Conservation (phyloP, 306 rosid genomes). For the Prunus kanzakura region DNA sequence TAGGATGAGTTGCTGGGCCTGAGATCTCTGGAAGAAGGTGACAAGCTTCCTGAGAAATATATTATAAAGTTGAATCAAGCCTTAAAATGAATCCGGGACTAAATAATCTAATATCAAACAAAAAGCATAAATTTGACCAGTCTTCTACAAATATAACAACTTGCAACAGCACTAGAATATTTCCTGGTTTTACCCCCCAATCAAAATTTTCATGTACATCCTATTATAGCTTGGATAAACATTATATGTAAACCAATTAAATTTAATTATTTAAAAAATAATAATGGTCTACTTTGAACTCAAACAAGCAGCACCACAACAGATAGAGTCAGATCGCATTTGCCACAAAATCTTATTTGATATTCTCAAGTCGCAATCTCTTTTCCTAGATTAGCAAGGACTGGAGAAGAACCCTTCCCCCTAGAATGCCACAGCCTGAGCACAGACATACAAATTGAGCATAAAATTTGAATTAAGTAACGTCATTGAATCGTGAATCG, state of each 20-base stretch:
- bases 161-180: not conserved
- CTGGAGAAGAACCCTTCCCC: not conserved
- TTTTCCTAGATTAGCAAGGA: constrained; percentile 2
- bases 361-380: not conserved
- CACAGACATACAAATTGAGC: not conserved
- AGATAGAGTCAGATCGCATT: not conserved
- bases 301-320: not conserved
- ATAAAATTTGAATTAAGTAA: constrained; percentile 7
- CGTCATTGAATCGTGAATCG: constrained; percentile 9
- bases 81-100: not conserved
- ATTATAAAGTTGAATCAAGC: constrained; percentile 14
- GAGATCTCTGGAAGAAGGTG: constrained; percentile 87
- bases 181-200: not conserved
- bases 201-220: not conserved
- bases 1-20: constrained; percentile 81
- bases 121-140: not conserved
- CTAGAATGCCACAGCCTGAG: not conserved
- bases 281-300: not conserved
- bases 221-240: not conserved
- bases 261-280: not conserved
- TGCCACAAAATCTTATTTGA: not conserved
- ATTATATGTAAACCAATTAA: not conserved
- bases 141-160: not conserved
- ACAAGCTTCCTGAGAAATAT: constrained; percentile 75
- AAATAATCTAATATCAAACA: constrained; percentile 23